phyloP scores from a whole-genome alignment of 2,329 filamentous ascomycete genomes.

The Karstenula rhodostoma region DNA sequence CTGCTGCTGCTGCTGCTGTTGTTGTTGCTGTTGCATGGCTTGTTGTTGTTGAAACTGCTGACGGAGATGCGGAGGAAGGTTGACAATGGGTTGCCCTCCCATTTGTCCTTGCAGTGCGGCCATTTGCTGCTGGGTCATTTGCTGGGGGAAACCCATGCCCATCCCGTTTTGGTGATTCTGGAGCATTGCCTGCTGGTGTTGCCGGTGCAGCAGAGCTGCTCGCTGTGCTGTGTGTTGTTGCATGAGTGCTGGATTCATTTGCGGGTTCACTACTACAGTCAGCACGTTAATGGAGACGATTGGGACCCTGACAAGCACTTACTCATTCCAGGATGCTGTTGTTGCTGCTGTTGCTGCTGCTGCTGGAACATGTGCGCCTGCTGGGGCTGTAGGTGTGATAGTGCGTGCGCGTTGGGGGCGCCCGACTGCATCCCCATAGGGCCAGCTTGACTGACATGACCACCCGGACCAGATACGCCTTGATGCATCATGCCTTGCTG shows the following conservation, averaged over 20 bases:
- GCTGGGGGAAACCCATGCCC: constrained; percentile 59
- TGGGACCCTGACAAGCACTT: constrained; percentile 28
- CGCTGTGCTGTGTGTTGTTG: constrained; percentile 55
- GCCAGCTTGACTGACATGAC: constrained; percentile 72
- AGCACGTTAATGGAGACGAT: constrained; percentile 7
- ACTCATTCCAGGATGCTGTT: constrained; percentile 41
- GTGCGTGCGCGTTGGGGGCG: constrained; percentile 70
- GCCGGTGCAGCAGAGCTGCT: constrained; percentile 55
- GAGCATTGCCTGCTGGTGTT: constrained; percentile 62
- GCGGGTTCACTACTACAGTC: constrained; percentile 16
- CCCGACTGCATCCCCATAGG: constrained; percentile 79
- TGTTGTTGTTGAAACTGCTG: constrained; percentile 57
- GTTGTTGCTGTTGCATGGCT: constrained; percentile 50
- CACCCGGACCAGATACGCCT: constrained; percentile 74
- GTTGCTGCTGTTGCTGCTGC: constrained; percentile 54
- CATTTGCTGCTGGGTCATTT: constrained; percentile 24
- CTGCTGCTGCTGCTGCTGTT: constrained; percentile 39
- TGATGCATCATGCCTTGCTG: constrained; percentile 76
- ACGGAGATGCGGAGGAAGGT: constrained; percentile 49
- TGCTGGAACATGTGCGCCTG: constrained; percentile 65
- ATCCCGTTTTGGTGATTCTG: constrained; percentile 64
- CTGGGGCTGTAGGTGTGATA: constrained; percentile 75
- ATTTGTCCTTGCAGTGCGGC: constrained; percentile 34
- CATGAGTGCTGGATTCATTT: constrained; percentile 49
- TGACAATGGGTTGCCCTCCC: constrained; percentile 35